Base-by-base conservation (phyloP, 192 early-diverging fungal species). In the Podila epigama region DNA sequence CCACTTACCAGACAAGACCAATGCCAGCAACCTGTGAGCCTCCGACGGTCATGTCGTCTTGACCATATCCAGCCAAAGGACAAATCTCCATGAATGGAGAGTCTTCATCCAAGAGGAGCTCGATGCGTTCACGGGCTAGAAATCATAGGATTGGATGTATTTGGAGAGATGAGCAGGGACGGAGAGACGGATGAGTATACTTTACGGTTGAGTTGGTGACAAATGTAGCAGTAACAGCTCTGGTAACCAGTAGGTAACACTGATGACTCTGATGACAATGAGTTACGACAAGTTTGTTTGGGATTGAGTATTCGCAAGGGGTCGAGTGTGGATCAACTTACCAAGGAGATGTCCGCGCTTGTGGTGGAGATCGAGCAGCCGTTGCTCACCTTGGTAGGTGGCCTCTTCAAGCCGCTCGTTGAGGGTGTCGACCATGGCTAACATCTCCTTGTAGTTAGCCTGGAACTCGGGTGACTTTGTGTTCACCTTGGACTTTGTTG, bases 1-100 rank as follows among this genome's bases (percentile, higher is more conserved):
- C 10, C 25, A 36, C 36, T 63, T 84, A 89, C 87, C 87, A 83
- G 33, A 90, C 84, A 54, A 90, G 82, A 51, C 89, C 89, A 37
- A 90, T 89, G 52, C 88, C 89, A 35, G 73, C 81, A 16, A 90
- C 88, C n/a, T 85, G 63, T 9, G 89, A 90, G 18, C 88, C 89
- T 44, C 88, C 88, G 12, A 89, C 39, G 25, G 89, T 90, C 88
- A 88, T 88, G 41, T 86, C 86, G 29, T 89, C 84, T 41, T 88
- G 88, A 12, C 77, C 83, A 51, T 79, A 85, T n/a, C 89, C 89
- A 48, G 89, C 89, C 40, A 90, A 68, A 12, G 88, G 81, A 42
- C 84, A 82, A 31, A 90, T 54, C 70, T 90, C 89, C 39, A 90
- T 66, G 34, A 89, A 89, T 33, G 89, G 89, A 22, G 86, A 88